Evolutionary conservation across 495 filamentous ascomycete genomes (phyloP), one percentile per base, ranked within the genome.

Genomic region (Xylaria sp.): DNA sequence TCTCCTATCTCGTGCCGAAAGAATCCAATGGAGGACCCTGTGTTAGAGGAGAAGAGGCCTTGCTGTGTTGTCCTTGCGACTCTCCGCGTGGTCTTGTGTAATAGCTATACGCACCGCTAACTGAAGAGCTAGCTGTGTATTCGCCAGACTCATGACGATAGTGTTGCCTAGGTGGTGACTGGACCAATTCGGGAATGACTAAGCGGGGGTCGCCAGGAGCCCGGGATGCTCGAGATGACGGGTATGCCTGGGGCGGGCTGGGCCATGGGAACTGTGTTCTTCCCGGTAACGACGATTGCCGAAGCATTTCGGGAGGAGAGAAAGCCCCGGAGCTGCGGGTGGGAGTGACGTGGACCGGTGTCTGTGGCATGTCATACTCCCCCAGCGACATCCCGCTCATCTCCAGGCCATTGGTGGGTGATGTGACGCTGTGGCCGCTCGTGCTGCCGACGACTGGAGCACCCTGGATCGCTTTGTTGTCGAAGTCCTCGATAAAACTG

Each of bases 401-500:
- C 41, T 64, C 61, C 33, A 33, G 24, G 33, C 61, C 41, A 5
- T 31, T 64, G 61, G 11, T 63, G 14, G 61, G 61, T 9, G 41
- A 35, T 5, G 61, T 26, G 3, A 64, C 24, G 7, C 61, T 64
- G 0, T n/a, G 61, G 8, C 61, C 61, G 26, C 61, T 64, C 61
- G 61, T 63, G 61, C 61, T 64, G 24, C 41, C 35, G 37, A 61
- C 37, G 17, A 61, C 59, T 11, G 37, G 24, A 14, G 61, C 61
- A 11, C 61, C 61, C 26, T 64, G 61, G 61, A 64, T 64, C n/a
- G 61, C 40, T 24, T 50, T 58, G 62, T 71, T 72, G 40, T 74
- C 72, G 21, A 72, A 61, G 12, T 59, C 64, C 15, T 26, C 44
- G 26, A 35, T 35, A n/a, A 74, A 43, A 63, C 79, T 81, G 15